Conservation (phyloP, 345 rosid genomes). For the Citrus sp. region DNA sequence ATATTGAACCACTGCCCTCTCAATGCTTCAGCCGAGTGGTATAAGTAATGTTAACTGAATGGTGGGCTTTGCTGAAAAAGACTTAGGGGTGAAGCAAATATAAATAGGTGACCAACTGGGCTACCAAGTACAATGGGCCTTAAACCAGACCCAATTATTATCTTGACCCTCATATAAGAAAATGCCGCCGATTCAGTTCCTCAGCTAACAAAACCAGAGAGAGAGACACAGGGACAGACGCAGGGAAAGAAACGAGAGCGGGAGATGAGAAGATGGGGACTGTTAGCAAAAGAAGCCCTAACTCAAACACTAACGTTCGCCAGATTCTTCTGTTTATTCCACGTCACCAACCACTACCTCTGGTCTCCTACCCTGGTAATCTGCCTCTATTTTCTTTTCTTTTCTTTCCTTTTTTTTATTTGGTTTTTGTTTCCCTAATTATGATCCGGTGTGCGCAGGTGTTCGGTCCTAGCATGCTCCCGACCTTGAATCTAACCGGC, state of each 20-base stretch:
- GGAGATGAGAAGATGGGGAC: slow-evolving; percentile 34
- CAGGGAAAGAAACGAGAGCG: background rate
- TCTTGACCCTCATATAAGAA: too few species aligned
- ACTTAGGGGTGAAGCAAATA: too few species aligned
- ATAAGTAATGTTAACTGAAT: too few species aligned
- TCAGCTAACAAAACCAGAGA: too few species aligned
- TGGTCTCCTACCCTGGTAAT: slow-evolving; percentile 53
- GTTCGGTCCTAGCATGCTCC: slow-evolving; percentile 80
- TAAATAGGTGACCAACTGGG: too few species aligned
- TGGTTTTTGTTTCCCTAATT: background rate
- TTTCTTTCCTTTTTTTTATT: background rate
- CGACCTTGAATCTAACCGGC: slow-evolving; percentile 66
- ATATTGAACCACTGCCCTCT: too few species aligned
- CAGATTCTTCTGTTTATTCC: slow-evolving; percentile 45
- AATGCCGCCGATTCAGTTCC: too few species aligned
- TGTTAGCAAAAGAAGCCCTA: slow-evolving; percentile 38
- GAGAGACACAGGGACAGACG: too few species aligned
- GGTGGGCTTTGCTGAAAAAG: too few species aligned
- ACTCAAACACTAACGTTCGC: slow-evolving; percentile 24
- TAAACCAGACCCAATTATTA: too few species aligned
- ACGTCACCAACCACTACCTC: slow-evolving; percentile 58
- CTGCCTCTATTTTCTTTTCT: background rate
- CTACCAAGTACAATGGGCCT: too few species aligned
- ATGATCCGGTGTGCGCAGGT: slow-evolving; percentile 41
- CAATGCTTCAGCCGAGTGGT: too few species aligned